Evolutionary conservation across 2,329 filamentous ascomycete genomes (phyloP).

Genomic region (Hortaea werneckii): DNA sequence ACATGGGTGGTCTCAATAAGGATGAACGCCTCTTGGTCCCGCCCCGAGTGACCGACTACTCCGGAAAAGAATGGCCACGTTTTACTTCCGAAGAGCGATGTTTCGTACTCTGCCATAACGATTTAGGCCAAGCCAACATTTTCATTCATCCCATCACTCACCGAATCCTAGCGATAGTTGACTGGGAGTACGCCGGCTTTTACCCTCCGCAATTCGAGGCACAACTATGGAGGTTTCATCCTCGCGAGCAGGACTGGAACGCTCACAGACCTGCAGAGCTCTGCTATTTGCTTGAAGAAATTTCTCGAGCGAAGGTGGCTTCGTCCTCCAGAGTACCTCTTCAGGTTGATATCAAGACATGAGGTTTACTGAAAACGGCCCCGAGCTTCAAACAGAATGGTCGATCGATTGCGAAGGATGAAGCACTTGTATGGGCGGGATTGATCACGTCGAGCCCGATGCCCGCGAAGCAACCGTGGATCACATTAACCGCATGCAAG

Average conservation of each 20-base stretch:
- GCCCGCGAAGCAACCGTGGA: no score
- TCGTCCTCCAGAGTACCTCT: no score
- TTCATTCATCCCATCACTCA: background rate
- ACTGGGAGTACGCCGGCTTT: background rate
- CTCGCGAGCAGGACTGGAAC: background rate
- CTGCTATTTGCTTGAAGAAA: background rate
- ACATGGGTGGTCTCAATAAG: background rate
- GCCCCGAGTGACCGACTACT: background rate
- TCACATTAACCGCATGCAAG: no score
- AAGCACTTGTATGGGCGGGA: no score
- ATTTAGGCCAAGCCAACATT: background rate
- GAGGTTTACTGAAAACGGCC: no score
- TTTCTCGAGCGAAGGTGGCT: no score
- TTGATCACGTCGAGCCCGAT: no score
- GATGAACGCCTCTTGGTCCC: background rate
- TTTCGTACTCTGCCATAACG: background rate
- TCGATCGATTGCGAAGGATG: no score
- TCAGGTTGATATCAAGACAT: no score
- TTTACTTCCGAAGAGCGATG: background rate
- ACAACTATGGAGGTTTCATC: background rate
- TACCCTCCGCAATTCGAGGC: background rate
- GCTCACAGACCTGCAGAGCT: background rate
- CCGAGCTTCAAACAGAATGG: no score
- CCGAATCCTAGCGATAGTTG: background rate
- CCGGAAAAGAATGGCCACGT: background rate